These are phyloP conservation scores for Phytopythium oedochilum DNA, from an alignment of 352 stramenopile species.

Conservation along the genomic window DNA sequence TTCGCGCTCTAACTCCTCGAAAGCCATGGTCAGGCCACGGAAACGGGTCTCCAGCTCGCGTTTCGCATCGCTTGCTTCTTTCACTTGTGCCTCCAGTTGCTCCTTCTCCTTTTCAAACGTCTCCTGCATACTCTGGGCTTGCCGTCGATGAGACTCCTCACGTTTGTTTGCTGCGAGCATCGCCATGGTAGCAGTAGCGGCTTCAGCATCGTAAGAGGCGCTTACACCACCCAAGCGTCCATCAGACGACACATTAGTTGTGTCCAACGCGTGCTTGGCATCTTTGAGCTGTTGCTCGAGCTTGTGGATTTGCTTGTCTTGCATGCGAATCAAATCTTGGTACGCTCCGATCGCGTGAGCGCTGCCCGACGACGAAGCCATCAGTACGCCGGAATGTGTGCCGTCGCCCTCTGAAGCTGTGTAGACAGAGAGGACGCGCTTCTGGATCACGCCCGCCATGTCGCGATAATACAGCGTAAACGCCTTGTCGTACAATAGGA, in stretches of 20 bases:
- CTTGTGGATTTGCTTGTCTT: slow-evolving; percentile 67
- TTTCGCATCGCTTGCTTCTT: slow-evolving; percentile 18
- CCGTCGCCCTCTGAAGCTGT: slow-evolving; percentile 24
- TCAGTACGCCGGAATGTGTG: slow-evolving; percentile 2
- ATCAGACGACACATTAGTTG: neutral
- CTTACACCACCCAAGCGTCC: neutral
- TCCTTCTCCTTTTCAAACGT: slow-evolving; percentile 27
- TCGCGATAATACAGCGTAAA: slow-evolving; percentile 48
- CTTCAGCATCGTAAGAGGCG: neutral
- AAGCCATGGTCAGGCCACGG: slow-evolving; percentile 39
- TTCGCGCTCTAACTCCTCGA: slow-evolving; percentile 47
- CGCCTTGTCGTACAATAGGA: slow-evolving; percentile 60
- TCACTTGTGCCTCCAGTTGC: slow-evolving; percentile 24
- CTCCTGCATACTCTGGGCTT: slow-evolving; percentile 2
- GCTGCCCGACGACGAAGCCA: slow-evolving; percentile 1
- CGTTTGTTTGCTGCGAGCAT: slow-evolving; percentile 1
- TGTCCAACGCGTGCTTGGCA: slow-evolving; percentile 7
- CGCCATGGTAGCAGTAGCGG: neutral
- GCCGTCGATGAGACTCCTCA: slow-evolving; percentile 3
- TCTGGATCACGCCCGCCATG: slow-evolving; percentile 52
- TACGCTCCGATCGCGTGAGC: slow-evolving; percentile 39
- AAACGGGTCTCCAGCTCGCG: slow-evolving; percentile 35
- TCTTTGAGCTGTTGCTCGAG: slow-evolving; percentile 31
- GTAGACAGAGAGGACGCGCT: slow-evolving; percentile 63
- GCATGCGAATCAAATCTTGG: slow-evolving; percentile 77